Conservation (phyloP, 164 flowering plant genomes). For the Euptelea pleiosperma region DNA sequence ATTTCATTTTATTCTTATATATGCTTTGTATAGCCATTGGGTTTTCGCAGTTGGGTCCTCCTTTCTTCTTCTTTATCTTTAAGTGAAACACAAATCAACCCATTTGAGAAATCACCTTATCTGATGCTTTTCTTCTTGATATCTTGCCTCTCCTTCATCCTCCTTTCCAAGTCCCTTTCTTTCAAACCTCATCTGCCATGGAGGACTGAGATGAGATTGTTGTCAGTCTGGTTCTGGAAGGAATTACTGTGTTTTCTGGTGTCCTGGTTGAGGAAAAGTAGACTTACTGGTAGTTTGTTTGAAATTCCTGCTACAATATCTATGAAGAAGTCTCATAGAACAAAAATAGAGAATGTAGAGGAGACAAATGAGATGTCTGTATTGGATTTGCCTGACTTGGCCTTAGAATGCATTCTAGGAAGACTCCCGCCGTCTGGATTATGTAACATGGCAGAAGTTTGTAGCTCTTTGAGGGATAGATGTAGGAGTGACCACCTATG, state of each 20-base stretch:
- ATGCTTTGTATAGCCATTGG: constrained; percentile 16
- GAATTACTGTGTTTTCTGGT: constrained; percentile 30
- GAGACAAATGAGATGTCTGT: constrained; percentile 37
- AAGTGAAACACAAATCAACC: constrained; percentile 19
- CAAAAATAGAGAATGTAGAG: constrained; percentile 35
- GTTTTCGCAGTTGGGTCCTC: constrained; percentile 20
- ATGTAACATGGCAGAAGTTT: constrained; percentile 69
- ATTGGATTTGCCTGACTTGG: constrained; percentile 85
- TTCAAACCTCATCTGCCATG: constrained; percentile 47
- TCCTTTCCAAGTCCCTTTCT: constrained; percentile 59
- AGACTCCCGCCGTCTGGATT: constrained; percentile 68
- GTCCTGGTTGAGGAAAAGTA: constrained; percentile 19
- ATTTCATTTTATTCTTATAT: no score
- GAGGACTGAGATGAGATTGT: constrained; percentile 46
- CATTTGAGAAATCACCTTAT: constrained; percentile 19
- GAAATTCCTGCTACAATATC: constrained; percentile 31
- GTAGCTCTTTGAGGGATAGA: constrained; percentile 67
- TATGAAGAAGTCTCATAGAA: constrained; percentile 19
- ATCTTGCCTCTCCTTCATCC: constrained; percentile 61
- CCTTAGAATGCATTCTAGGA: constrained; percentile 79
- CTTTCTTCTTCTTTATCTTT: constrained; percentile 13
- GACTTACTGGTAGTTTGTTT: constrained; percentile 7
- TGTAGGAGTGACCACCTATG: constrained; percentile 76
- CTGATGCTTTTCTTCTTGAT: constrained; percentile 69
- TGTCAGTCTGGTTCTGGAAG: constrained; percentile 44